phyloP scores from a whole-genome alignment of 371 early-diverging fungal species.

The Rhizopus delemar region DNA sequence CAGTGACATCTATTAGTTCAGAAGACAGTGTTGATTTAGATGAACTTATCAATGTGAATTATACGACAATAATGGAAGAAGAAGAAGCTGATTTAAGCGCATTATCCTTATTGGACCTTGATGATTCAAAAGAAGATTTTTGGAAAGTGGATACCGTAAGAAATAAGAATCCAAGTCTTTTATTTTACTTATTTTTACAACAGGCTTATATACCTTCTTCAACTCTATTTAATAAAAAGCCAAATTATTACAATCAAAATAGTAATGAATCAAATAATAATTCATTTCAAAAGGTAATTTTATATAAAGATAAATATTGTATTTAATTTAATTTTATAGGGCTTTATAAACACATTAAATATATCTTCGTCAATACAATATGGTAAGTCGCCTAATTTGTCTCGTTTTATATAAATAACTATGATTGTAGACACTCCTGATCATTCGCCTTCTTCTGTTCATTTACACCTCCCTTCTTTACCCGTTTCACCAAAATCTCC shows the following conservation, averaged over 20 bases:
- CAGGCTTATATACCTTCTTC: conserved; percentile 4
- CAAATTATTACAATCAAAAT: not conserved
- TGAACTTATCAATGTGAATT: conserved; percentile 46
- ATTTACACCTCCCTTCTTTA: not conserved
- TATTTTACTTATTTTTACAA: not conserved
- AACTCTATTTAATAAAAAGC: conserved; percentile 2
- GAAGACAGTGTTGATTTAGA: conserved; percentile 47
- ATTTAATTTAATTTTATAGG: not conserved
- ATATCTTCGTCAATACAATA: not conserved
- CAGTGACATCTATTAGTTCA: conserved; percentile 40
- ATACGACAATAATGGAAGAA: conserved; percentile 39
- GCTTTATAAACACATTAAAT: not conserved
- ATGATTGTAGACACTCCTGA: not conserved
- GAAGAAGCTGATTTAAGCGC: conserved; percentile 39
- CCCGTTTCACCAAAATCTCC: conserved; percentile 5
- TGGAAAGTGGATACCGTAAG: conserved; percentile 48
- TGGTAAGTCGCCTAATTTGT: not conserved
- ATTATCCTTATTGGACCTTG: conserved; percentile 43
- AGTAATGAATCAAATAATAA: conserved; percentile 18
- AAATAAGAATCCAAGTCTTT: not conserved
- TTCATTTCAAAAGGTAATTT: not conserved
- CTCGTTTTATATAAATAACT: not conserved
- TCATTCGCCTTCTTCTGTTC: not conserved
- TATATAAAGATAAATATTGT: too few relatives aligned
- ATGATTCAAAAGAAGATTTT: conserved; percentile 49